These are phyloP conservation scores for Cryoendolithus antarcticus DNA, from an alignment of 2,329 filamentous ascomycete species.

Conservation along the genomic window DNA sequence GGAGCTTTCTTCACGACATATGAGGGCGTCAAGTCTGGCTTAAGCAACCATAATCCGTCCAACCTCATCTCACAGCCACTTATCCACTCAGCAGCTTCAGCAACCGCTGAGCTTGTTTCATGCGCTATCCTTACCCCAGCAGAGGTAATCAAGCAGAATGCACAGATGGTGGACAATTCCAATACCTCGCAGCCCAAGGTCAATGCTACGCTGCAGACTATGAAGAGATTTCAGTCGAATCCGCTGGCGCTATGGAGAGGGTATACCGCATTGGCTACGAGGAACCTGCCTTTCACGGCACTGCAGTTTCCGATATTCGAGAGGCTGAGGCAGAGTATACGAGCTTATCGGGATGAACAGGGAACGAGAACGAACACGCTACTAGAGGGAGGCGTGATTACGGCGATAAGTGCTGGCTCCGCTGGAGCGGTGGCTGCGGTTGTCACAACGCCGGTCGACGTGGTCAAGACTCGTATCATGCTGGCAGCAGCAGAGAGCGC, in stretches of 20 bases:
- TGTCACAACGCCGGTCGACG: conserved; percentile 79
- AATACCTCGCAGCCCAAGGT: conserved; percentile 21
- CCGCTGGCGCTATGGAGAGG: conserved; percentile 51
- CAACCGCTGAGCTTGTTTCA: conserved; percentile 67
- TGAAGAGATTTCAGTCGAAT: conserved; percentile 43
- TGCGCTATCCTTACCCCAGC: conserved; percentile 79
- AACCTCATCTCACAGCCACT: conserved; percentile 51
- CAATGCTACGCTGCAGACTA: conserved; percentile 44
- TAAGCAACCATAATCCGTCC: conserved; percentile 41
- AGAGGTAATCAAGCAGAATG: conserved; percentile 88
- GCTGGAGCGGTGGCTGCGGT: conserved; percentile 66
- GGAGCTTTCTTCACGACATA: conserved; percentile 87
- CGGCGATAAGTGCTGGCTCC: conserved; percentile 58
- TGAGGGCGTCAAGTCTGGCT: conserved; percentile 57
- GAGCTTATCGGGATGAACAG: conserved; percentile 29
- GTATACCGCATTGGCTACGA: conserved; percentile 67
- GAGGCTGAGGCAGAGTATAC: conserved; percentile 46
- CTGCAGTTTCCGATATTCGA: conserved; percentile 86
- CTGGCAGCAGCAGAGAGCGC: conserved; percentile 42
- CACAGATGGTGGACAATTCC: conserved; percentile 57
- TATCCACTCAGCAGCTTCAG: conserved; percentile 62
- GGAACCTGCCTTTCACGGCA: conserved; percentile 79
- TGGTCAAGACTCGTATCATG: conserved; percentile 86
- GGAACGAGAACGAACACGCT: conserved; percentile 33
- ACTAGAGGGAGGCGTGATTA: conserved; percentile 56